Evolutionary conservation across 495 filamentous ascomycete genomes (phyloP), one percentile per base, ranked within the genome.

Genomic region (Penicillium malachiteum): DNA sequence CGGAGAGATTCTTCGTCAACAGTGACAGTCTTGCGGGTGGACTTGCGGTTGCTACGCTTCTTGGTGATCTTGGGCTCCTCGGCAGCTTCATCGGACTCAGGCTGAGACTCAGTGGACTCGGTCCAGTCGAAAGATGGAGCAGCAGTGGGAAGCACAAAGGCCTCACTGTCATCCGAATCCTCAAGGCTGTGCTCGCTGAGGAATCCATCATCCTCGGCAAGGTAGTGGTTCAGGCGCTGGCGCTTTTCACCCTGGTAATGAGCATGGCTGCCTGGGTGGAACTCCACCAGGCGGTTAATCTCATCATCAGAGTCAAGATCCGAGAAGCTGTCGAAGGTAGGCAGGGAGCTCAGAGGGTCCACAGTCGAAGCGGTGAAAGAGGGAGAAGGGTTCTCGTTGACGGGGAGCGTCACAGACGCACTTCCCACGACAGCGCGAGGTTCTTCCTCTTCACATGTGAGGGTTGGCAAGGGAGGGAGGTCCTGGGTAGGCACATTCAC

Each of bases 221-320:
- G 79, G 51, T 85, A 71, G 3, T 86, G 83, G 59, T 84, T 82
- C 34, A 89, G 80, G 30, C 83, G 86, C 69, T 92, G 90, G 59
- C 91, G 84, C 76, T 95, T 96, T 61, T 82, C 87, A 63, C 86
- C 85, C 48, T 84, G 65, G 66, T 86, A 87, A 52, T 83, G 72
- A 11, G 84, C 74, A 67, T 83, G 87, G 45, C 60, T 55, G 32
- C 77, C 78, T 34, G 83, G 70, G 52, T 83, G 78, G 60, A 91
- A 87, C 54, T 87, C 85, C 55, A 92, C 86, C 8, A 96, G 79
- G 44, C 84, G 84, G 70, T 84, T 87, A 52, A 95, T 87, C 60
- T 96, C 91, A 78, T 94, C 91, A 35, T 96, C 93, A 0, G 89
- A 93, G 71, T 96, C 94, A 48, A 96, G 82, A 61, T 96, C 93